Evolutionary conservation across 768 basidiomycete species (phyloP).

Genomic region (Auricularia heimuer): DNA sequence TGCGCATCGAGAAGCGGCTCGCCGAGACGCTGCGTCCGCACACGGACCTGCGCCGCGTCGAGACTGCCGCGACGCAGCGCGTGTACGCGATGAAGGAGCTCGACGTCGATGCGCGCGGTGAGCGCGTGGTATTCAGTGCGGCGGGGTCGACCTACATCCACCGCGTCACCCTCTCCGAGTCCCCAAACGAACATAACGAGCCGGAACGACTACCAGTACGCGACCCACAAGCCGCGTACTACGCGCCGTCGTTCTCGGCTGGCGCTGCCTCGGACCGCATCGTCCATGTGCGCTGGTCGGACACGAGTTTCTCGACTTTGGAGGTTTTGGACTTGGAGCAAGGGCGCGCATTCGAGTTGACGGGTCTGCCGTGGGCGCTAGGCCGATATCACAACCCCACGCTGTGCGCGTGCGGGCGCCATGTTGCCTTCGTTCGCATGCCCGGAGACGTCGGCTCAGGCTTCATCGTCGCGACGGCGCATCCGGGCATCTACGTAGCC

Average conservation of each 20-base stretch:
- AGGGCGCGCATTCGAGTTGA: conserved; percentile 36
- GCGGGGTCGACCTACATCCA: conserved; percentile 51
- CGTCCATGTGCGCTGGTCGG: conserved; percentile 61
- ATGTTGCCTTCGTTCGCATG: conserved; percentile 55
- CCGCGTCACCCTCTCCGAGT: conserved; percentile 14
- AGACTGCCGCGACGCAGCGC: conserved; percentile 45
- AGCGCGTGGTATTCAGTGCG: conserved; percentile 53
- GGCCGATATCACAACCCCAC: conserved; percentile 58
- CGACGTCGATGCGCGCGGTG: conserved; percentile 42
- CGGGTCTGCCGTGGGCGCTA: conserved; percentile 38
- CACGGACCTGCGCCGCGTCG: conserved; percentile 39
- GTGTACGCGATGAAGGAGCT: conserved; percentile 57
- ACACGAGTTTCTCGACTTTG: conserved; percentile 49
- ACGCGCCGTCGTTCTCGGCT: conserved; percentile 54
- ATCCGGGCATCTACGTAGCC: conserved; percentile 52
- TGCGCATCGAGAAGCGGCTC: conserved; percentile 51
- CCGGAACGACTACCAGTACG: conserved; percentile 33
- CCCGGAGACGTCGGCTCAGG: conserved; percentile 53
- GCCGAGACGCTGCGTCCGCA: conserved; percentile 45
- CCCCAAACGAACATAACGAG: conserved; percentile 14
- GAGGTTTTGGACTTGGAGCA: conserved; percentile 49
- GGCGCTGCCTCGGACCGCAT: conserved; percentile 32
- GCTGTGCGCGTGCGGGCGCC: conserved; percentile 33
- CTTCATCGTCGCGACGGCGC: conserved; percentile 52
- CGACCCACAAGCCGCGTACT: conserved; percentile 41